Evolutionary conservation across 306 rosid species (phyloP), one percentile per base, ranked within the genome.

Genomic region (Nissolia schottii): DNA sequence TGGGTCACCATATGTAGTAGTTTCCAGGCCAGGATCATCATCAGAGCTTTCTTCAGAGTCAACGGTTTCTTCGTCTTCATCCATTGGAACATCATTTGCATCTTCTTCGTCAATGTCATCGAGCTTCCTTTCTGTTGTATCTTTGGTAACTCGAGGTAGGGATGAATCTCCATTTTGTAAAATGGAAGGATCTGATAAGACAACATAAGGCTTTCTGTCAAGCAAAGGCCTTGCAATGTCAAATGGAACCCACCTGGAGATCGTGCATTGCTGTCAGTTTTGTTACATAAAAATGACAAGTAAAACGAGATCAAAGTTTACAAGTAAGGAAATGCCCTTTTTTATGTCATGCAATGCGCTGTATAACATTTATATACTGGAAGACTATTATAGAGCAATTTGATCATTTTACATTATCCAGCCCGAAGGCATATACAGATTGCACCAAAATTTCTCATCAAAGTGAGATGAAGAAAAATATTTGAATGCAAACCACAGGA

Each of bases 161-260:
- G 77, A 81, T 27, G 85, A 77, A 80, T 79, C 91, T 16, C 64
- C 89, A 71, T 84, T 87, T 82, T 81, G 89, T 74, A 77, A 64
- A 70, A 59, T 54, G 57, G 91, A 68, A 82, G 76, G 76, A 80
- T 91, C 93, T 7, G 97, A 95, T 67, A 95, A 78, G 81, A 89
- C 88, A 55, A 65, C 96, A 53, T 95, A 91, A 22, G 76, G 81
- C 67, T 55, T 84, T 85, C 75, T 77, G 77, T 95, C 96, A 56
- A 95, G 99, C 78, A 82, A 79, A 80, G 90, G 96, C 87, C 81
- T 87, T 19, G 86, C 88, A 15, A 81, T 64, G 72, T 85, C 90
- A 84, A 88, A 94, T 50, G 83, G 72, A 70, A 94, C 81, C 97
- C 97, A 94, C 92, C 99, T 94, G 96, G 25, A 79, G 74, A 67